phyloP scores from a whole-genome alignment of 257 asterid species.

The Solanum arcanum region DNA sequence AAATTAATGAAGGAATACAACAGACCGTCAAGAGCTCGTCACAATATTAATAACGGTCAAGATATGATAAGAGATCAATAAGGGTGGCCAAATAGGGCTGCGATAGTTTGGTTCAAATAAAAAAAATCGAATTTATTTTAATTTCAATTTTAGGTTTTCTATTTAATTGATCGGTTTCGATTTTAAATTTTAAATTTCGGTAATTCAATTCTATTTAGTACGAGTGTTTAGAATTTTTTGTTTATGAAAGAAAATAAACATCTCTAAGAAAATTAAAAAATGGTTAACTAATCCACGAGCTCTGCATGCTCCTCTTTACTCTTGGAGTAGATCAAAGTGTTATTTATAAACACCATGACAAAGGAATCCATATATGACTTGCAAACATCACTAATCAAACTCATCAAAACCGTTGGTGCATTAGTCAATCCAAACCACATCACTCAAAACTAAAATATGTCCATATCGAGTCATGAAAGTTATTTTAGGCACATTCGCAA shows the following conservation, averaged over 20 bases:
- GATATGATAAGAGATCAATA: background rate
- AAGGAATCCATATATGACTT: too few relatives aligned
- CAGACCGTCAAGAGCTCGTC: background rate
- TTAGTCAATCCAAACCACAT: background rate
- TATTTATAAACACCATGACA: too few relatives aligned
- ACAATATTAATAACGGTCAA: background rate
- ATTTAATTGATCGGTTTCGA: too few relatives aligned
- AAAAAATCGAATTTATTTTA: too few relatives aligned
- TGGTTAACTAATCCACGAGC: too few relatives aligned
- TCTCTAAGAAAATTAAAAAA: too few relatives aligned
- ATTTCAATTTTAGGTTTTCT: too few relatives aligned
- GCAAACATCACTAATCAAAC: background rate
- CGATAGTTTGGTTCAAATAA: background rate
- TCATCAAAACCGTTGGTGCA: background rate
- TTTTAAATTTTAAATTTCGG: too few relatives aligned
- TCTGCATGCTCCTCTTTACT: too few relatives aligned
- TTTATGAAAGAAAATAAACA: too few relatives aligned
- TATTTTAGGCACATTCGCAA: rapidly evolving
- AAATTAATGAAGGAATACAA: background rate
- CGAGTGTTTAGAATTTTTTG: too few relatives aligned
- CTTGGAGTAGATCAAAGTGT: too few relatives aligned
- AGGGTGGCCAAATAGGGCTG: background rate
- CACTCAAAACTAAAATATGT: background rate
- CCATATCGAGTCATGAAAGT: background rate
- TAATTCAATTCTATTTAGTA: background rate